Conservation (phyloP, 805 yeast genomes). For the Hanseniaspora vineae region DNA sequence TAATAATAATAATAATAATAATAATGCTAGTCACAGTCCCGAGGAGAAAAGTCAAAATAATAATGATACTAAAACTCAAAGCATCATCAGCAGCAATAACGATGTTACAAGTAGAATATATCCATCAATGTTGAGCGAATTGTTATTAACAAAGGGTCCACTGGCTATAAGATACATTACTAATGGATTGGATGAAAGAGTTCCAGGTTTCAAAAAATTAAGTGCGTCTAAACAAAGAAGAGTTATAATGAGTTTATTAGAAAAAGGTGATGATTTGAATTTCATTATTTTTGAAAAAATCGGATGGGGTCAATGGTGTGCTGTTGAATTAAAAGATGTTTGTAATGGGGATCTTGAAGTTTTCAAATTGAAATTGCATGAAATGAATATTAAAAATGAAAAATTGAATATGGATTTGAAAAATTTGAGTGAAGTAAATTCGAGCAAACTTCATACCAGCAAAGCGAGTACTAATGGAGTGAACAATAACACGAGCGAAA, state of each 20-base stretch:
- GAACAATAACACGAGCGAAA: too few relatives aligned
- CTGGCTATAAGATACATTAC: conserved; percentile 85
- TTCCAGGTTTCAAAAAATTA: conserved; percentile 65
- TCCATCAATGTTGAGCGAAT: conserved; percentile 29
- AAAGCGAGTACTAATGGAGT: too few relatives aligned
- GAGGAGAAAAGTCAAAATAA: not conserved
- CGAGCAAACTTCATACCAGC: too few relatives aligned
- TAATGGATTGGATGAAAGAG: conserved; percentile 57
- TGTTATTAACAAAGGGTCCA: conserved; percentile 68
- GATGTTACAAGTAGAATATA: conserved; percentile 3
- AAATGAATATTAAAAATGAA: conserved; percentile 27
- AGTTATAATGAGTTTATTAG: conserved; percentile 79
- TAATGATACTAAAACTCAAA: not conserved
- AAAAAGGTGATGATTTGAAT: conserved; percentile 43
- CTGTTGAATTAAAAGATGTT: conserved; percentile 8
- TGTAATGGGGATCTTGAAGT: conserved; percentile 7
- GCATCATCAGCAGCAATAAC: not conserved
- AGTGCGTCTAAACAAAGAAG: conserved; percentile 83
- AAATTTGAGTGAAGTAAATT: too few relatives aligned
- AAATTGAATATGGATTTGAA: conserved; percentile 13
- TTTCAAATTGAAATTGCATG: conserved; percentile 26
- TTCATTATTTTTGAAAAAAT: conserved; percentile 73
- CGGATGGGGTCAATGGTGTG: conserved; percentile 97
- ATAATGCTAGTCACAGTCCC: not conserved
- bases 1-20: not conserved